Evolutionary conservation across 2,329 filamentous ascomycete genomes (phyloP).

Genomic region (Pleoardoris graminearum): DNA sequence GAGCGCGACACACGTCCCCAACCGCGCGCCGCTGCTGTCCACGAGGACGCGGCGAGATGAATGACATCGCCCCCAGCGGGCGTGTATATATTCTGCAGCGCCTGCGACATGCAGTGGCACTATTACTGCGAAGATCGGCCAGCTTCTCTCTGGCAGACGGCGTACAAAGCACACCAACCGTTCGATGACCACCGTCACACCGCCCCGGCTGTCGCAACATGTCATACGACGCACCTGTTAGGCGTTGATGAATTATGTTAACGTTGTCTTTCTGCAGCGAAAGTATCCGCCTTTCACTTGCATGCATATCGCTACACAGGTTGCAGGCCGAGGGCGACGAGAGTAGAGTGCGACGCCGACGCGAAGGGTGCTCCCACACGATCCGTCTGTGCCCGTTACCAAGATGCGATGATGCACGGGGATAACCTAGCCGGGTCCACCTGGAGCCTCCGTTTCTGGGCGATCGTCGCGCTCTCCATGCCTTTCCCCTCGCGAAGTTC

Average conservation of each 20-base stretch:
- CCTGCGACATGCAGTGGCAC: background rate
- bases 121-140: slow-evolving; percentile 5
- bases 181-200: slow-evolving; percentile 2
- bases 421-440: slow-evolving; percentile 29
- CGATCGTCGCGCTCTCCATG: slow-evolving; percentile 18
- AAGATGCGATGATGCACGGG: slow-evolving; percentile 30
- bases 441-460: slow-evolving; percentile 27
- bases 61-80: slow-evolving; percentile 22
- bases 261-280: background rate
- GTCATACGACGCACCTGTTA: too few species aligned
- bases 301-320: slow-evolving; percentile 3
- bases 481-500: background rate
- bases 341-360: slow-evolving; percentile 11
- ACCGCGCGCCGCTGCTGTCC: slow-evolving; percentile 15
- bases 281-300: too few species aligned
- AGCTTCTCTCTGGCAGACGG: slow-evolving; percentile 1
- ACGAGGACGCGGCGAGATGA: slow-evolving; percentile 20
- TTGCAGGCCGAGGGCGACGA: slow-evolving; percentile 22
- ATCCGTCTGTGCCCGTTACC: slow-evolving; percentile 43
- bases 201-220: too few species aligned
- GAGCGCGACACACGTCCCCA: slow-evolving; percentile 22
- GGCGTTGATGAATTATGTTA: background rate
- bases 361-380: slow-evolving; percentile 32
- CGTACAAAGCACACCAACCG: background rate
- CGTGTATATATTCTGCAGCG: background rate